Conservation (phyloP, 306 rosid genomes). For the Begonia fuchsioides region DNA sequence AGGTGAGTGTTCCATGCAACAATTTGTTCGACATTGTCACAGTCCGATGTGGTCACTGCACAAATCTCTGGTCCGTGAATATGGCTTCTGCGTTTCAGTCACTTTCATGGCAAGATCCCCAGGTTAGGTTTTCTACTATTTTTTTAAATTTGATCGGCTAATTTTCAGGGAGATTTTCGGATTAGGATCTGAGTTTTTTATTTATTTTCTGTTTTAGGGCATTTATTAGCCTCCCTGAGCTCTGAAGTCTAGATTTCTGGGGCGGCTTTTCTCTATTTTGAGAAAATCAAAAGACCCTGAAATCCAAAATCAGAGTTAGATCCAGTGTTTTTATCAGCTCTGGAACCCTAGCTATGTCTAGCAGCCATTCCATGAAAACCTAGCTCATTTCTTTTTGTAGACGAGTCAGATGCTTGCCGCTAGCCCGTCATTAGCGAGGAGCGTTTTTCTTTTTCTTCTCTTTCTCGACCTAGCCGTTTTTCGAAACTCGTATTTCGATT, state of each 20-base stretch:
- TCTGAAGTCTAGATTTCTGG: constrained; percentile 8
- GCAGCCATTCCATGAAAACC: constrained; percentile 46
- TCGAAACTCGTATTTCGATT: no score
- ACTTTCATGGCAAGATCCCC: constrained; percentile 80
- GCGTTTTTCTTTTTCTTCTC: no score
- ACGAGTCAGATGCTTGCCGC: no score
- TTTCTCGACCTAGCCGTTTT: no score
- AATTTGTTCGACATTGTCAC: constrained; percentile 86
- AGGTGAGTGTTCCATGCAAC: constrained; percentile 99
- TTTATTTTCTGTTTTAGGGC: not conserved
- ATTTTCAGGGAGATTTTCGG: constrained; percentile 16
- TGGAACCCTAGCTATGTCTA: constrained; percentile 47
- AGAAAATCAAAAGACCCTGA: constrained; percentile 28
- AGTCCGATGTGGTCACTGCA: constrained; percentile 99
- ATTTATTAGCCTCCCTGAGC: not conserved
- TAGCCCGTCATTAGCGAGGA: no score
- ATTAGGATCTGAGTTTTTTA: no score
- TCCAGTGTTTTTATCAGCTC: constrained; percentile 17
- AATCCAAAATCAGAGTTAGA: constrained; percentile 9
- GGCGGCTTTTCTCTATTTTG: constrained; percentile 8
- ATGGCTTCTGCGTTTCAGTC: constrained; percentile 98
- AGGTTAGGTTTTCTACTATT: constrained; percentile 21
- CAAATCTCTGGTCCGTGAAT: constrained; percentile 97
- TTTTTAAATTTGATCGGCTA: constrained; percentile 6
- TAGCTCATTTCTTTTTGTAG: constrained; percentile 16